phyloP scores from a whole-genome alignment of 2,329 filamentous ascomycete species.

The Hymenoscyphus salicellus region DNA sequence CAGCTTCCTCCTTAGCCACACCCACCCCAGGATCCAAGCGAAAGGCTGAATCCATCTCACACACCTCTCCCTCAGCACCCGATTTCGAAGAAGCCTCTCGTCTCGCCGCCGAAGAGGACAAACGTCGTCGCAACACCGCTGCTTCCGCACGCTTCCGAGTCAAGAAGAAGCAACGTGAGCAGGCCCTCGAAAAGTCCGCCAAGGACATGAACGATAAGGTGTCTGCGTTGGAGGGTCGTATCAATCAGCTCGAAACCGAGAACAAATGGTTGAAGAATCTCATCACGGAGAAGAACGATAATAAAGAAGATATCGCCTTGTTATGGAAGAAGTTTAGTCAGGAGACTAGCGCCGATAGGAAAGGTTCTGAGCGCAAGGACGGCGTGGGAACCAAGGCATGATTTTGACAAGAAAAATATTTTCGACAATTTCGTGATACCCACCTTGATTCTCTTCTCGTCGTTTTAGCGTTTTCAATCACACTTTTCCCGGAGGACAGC shows the following conservation, averaged over 20 bases:
- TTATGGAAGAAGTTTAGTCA: conserved; percentile 41
- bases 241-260: conserved; percentile 76
- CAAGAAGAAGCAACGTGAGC: conserved; percentile 95
- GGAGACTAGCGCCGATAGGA: conserved; percentile 32
- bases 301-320: conserved; percentile 41
- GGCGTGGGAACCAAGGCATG: conserved; percentile 34
- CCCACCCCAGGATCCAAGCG: conserved; percentile 32
- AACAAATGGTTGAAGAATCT: conserved; percentile 80
- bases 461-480: not conserved
- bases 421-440: not conserved
- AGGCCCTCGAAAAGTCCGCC: conserved; percentile 75
- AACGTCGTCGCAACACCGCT: conserved; percentile 83
- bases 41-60: conserved; percentile 30
- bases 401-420: not conserved
- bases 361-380: conserved; percentile 34
- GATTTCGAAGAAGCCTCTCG: conserved; percentile 70
- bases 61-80: conserved; percentile 37
- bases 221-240: conserved; percentile 65
- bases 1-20: conserved; percentile 29
- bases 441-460: not conserved
- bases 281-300: conserved; percentile 74
- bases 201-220: conserved; percentile 84
- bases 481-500: not conserved
- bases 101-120: conserved; percentile 80
- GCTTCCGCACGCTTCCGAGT: conserved; percentile 85